Evolutionary conservation across 2,329 filamentous ascomycete species (phyloP), one percentile per base, ranked within the genome.

Genomic region (Cephalotrichum gorgonifer): DNA sequence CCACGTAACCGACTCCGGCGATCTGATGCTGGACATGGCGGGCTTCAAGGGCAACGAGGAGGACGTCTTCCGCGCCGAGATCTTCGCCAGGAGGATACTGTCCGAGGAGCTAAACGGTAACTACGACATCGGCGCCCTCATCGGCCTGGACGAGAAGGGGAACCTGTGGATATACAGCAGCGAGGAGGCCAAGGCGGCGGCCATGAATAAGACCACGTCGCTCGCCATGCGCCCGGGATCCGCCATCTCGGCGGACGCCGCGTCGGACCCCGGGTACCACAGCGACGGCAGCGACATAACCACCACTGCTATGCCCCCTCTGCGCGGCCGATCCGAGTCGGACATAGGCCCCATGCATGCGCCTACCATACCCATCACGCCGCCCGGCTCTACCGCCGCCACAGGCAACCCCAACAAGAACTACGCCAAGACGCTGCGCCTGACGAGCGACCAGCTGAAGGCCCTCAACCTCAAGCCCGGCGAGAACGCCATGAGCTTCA

Each of bases 161-260:
- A 98, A 98, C 6, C 74, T 98, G n/a, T 97, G 93, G 91, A 97
- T 98, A 56, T 98, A 98, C 69, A 93, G 89, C 67, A 97, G 90
- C 58, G 90, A 97, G 64, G 90, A 95, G 60, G 89, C 93, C 23
- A 97, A 96, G 61, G 85, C 93, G 58, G 85, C 86, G 6, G 91
- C 91, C 28, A 84, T 84, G 70, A 83, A 85, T 62, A 76, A 70
- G 56, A 76, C 75, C 1, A 72, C 76, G 52, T 74, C 78, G 50
- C 68, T 72, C 7, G 69, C 73, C 9, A 60, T 77, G 44, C 67
- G 70, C 17, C 64, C 68, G 9, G 63, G 68, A 15, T 64, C 67
- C 14, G 71, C 81, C 33, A 69, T 79, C 20, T 78, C 79, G 17
- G 78, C 81, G n/a, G 90, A 97, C 65, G 87, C 88, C 28, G 76